Evolutionary conservation across 106 monocot genomes (phyloP), one percentile per base, ranked within the genome.

Genomic region (Amphibolis antarctica): DNA sequence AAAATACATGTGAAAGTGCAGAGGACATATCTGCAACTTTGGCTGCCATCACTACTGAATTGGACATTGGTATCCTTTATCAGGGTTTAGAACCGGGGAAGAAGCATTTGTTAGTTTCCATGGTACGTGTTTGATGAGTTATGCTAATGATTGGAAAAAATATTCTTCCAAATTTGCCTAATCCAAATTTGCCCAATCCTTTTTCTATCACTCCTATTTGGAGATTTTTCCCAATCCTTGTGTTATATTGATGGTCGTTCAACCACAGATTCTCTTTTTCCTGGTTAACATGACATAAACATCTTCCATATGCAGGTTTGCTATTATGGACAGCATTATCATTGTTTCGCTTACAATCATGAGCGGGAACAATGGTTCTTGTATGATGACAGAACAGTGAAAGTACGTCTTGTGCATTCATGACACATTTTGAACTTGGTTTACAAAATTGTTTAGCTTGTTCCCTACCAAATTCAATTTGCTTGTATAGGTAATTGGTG

Each of bases 241-340:
- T 49, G 48, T 12, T 4, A 15, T 49, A 49, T 49, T n/a, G 12
- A 1, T 15, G 48, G 1, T 49, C 14, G 9, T 15, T 15, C 48
- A 4, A 13, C 17, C 9, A 10, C 12, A 49, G 17, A 49, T 12
- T 49, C 48, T 49, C 49, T 3, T 10, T 49, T 17, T 49, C 49
- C n/a, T 49, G 12, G 12, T 5, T 19, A 17, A 49, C 13, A 49
- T 45, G 19, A 46, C 2, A 36, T 36, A 36, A 36, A 36, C 36
- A 36, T 50, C 31, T 66, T 53, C 19, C 12, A 15, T 22, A n/a
- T 72, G 26, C 74, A 90, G 90, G 86, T 90, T 59, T 90, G 90
- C 76, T 90, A 86, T 65, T 90, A 90, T 72, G 90, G 90, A 22
- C 90, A 90, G 57, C 90, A 90, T 60, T 90, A 90, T 72, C 86